Evolutionary conservation across 208 protist species (phyloP).

Genomic region (Sergeia podlipaevii): DNA sequence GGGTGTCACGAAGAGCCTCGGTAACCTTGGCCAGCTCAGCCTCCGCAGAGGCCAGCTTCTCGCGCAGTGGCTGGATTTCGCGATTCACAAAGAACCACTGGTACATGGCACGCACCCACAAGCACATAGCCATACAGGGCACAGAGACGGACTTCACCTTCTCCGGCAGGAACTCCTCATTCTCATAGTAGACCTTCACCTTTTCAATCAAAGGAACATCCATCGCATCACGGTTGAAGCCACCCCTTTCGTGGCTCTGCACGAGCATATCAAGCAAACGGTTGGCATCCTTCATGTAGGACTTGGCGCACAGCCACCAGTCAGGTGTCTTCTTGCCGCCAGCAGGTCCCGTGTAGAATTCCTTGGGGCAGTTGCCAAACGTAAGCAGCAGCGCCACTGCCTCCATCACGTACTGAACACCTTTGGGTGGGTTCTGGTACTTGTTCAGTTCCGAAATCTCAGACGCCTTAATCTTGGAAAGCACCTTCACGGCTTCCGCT

Average conservation of each 20-base stretch:
- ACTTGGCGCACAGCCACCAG: constrained; percentile 95
- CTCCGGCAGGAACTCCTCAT: constrained; percentile 89
- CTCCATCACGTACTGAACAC: constrained; percentile 98
- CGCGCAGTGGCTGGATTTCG: constrained; percentile 92
- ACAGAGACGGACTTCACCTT: constrained; percentile 93
- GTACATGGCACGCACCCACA: constrained; percentile 98
- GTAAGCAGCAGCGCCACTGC: constrained; percentile 94
- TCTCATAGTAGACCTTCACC: constrained; percentile 93
- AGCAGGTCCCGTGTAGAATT: constrained; percentile 91
- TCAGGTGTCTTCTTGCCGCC: constrained; percentile 94
- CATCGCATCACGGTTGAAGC: constrained; percentile 94
- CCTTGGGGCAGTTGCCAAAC: constrained; percentile 94
- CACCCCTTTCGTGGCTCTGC: constrained; percentile 74
- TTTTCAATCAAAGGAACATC: constrained; percentile 93
- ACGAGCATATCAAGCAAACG: constrained; percentile 91
- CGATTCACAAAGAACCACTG: constrained; percentile 96
- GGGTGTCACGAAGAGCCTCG: constrained; percentile 85
- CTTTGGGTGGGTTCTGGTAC: constrained; percentile 94
- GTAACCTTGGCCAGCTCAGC: constrained; percentile 89
- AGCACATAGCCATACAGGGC: constrained; percentile 97
- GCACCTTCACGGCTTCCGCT: constrained; percentile 88
- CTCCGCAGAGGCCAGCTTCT: constrained; percentile 81
- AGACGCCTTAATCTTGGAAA: constrained; percentile 94
- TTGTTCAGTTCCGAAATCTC: constrained; percentile 97
- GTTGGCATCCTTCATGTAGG: constrained; percentile 92